Percentiles rank a stretch among this genome's conserved stretches.
Conservation (phyloP, 2,329 filamentous ascomycete genomes). For the Ambrosiella beaveri region DNA sequence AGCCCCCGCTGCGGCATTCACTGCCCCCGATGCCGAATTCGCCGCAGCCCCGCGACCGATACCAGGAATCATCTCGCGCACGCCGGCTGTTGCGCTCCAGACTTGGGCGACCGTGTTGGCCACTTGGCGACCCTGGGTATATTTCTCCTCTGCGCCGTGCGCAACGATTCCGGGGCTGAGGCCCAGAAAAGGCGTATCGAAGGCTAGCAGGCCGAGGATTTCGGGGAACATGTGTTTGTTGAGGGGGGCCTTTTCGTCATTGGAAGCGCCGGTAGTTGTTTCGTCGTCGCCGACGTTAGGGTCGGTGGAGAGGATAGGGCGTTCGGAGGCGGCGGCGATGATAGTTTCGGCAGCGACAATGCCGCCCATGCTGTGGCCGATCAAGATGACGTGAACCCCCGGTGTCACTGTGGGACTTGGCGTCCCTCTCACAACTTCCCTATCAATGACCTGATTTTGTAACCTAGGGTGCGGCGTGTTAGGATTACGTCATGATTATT, state of each 20-base stretch:
- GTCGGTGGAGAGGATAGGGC: slow-evolving; percentile 32
- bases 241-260: slow-evolving; percentile 16
- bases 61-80: not conserved
- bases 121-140: slow-evolving; percentile 54
- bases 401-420: slow-evolving; percentile 74
- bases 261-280: slow-evolving; percentile 13
- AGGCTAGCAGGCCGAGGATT: slow-evolving; percentile 75
- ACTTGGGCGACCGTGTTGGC: slow-evolving; percentile 50
- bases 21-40: slow-evolving; percentile 13
- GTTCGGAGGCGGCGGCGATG: slow-evolving; percentile 47
- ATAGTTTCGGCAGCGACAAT: slow-evolving; percentile 86
- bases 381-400: slow-evolving; percentile 61
- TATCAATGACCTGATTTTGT: slow-evolving; percentile 79
- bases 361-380: slow-evolving; percentile 83
- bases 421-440: slow-evolving; percentile 69
- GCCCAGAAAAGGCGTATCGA: slow-evolving; percentile 83
- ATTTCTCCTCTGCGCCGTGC: slow-evolving; percentile 72
- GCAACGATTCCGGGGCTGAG: slow-evolving; percentile 71
- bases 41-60: not conserved
- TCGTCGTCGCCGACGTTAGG: slow-evolving; percentile 16
- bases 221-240: slow-evolving; percentile 76
- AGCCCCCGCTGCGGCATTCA: slow-evolving; percentile 21
- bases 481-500: not conserved
- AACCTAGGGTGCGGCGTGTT: slow-evolving; percentile 39
- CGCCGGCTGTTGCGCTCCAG: slow-evolving; percentile 28